phyloP scores from a whole-genome alignment of 2,329 filamentous ascomycete species.

The Paradendryphiella salina region DNA sequence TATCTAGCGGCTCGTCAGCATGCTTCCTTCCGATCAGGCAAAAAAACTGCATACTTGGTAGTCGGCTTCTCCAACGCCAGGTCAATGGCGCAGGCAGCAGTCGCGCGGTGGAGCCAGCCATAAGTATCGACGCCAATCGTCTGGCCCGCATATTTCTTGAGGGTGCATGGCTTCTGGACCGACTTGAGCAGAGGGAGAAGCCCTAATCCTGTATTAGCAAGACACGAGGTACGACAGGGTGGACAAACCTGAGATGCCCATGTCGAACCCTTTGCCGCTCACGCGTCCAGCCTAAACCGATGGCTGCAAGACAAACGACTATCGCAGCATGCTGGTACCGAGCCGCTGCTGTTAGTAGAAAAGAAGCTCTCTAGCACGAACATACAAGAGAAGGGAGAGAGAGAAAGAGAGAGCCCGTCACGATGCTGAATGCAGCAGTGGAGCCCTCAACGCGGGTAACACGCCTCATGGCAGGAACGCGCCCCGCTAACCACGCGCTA shows the following conservation, averaged over 20 bases:
- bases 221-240: constrained; percentile 22
- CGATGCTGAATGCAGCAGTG: constrained; percentile 19
- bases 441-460: constrained; percentile 25
- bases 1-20: constrained; percentile 61
- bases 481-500: constrained; percentile 23
- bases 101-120: constrained; percentile 95
- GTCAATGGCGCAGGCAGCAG: constrained; percentile 86
- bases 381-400: constrained; percentile 1
- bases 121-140: constrained; percentile 96
- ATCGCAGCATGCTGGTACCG: constrained; percentile 25
- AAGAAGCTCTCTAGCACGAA: constrained; percentile 3
- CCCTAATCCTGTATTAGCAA: constrained; percentile 57
- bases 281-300: constrained; percentile 33
- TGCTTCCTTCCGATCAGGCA: background rate
- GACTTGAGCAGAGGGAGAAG: constrained; percentile 92
- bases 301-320: constrained; percentile 17
- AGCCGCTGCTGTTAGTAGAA: background rate
- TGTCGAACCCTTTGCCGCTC: constrained; percentile 36
- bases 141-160: constrained; percentile 85
- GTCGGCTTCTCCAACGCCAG: constrained; percentile 87
- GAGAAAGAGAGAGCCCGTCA: constrained; percentile 8
- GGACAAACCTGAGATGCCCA: constrained; percentile 48
- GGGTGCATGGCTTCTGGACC: constrained; percentile 83
- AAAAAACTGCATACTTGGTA: constrained; percentile 65
- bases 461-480: constrained; percentile 23